phyloP scores from a whole-genome alignment of 2,329 filamentous ascomycete genomes.

The Colletotrichum australisinense region DNA sequence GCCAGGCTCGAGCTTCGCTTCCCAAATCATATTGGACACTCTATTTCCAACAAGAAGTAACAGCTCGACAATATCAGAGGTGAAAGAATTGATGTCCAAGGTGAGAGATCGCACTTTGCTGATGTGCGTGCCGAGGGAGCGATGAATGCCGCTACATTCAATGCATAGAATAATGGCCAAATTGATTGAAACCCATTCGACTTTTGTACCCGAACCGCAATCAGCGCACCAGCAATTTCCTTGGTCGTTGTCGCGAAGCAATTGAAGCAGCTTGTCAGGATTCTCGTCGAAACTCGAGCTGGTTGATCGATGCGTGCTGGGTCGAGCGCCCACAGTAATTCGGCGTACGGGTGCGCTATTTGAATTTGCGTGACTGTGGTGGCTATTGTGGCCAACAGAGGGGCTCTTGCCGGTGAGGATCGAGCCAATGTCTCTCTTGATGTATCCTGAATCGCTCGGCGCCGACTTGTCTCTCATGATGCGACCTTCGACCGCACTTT shows the following conservation, averaged over 20 bases:
- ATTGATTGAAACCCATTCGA: slow-evolving; percentile 99
- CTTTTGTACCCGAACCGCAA: slow-evolving; percentile 90
- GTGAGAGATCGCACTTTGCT: slow-evolving; percentile 97
- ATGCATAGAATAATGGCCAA: slow-evolving; percentile 96
- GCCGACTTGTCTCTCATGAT: slow-evolving; percentile 65
- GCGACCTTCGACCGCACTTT: slow-evolving; percentile 92
- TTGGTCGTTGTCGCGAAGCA: slow-evolving; percentile 89
- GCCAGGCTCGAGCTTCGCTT: slow-evolving; percentile 81
- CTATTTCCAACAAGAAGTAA: slow-evolving; percentile 92
- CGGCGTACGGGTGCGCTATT: slow-evolving; percentile 77
- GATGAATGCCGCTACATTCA: slow-evolving; percentile 97
- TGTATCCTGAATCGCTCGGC: slow-evolving; percentile 63
- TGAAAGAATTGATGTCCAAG: slow-evolving; percentile 95
- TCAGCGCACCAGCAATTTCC: slow-evolving; percentile 96
- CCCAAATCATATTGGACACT: slow-evolving; percentile 97
- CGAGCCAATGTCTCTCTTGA: slow-evolving; percentile 89
- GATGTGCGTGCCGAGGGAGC: slow-evolving; percentile 95
- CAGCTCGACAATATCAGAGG: slow-evolving; percentile 95
- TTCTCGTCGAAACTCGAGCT: slow-evolving; percentile 84
- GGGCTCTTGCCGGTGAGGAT: slow-evolving; percentile 93
- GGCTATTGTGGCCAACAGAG: slow-evolving; percentile 68
- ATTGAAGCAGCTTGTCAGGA: slow-evolving; percentile 86
- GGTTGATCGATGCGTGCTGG: slow-evolving; percentile 74
- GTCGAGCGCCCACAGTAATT: slow-evolving; percentile 91
- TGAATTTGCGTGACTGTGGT: slow-evolving; percentile 56